Evolutionary conservation across 352 stramenopile species (phyloP).

Genomic region (Phytophthora chlamydospora): DNA sequence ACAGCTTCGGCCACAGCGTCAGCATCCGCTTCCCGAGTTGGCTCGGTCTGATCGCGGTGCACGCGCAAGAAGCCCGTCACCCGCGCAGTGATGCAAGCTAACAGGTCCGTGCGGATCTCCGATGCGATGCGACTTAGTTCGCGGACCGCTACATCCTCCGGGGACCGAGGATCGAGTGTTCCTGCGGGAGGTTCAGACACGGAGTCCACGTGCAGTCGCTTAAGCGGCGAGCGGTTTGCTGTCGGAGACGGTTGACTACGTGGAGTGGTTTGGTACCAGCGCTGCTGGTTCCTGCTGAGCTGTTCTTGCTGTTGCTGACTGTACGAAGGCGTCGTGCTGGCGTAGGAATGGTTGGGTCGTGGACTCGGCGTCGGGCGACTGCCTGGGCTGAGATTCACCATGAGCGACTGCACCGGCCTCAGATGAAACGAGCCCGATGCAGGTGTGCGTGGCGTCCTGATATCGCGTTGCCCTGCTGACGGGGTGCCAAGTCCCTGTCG

Average conservation of each 20-base stretch:
- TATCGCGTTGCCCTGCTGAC: constrained; percentile 11
- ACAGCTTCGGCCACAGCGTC: constrained; percentile 58
- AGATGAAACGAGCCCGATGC: constrained; percentile 47
- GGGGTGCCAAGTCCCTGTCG: constrained; percentile 38
- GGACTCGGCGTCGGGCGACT: constrained; percentile 36
- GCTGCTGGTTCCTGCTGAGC: constrained; percentile 26
- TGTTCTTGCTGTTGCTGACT: constrained; percentile 33
- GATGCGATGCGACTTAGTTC: constrained; percentile 66
- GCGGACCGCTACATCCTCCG: constrained; percentile 62
- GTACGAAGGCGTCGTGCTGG: constrained; percentile 31
- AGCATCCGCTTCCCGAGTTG: constrained; percentile 37
- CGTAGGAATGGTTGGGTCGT: constrained; percentile 25
- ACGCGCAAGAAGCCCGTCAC: constrained; percentile 72
- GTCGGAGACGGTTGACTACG: constrained; percentile 28
- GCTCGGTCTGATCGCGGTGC: constrained; percentile 41
- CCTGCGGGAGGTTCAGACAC: constrained; percentile 11
- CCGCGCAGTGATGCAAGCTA: constrained; percentile 69
- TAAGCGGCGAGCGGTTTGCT: constrained; percentile 28
- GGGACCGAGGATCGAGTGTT: constrained; percentile 18
- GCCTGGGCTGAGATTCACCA: constrained; percentile 37
- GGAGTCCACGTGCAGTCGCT: constrained; percentile 34
- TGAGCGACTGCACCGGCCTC: constrained; percentile 51
- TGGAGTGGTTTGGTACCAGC: constrained; percentile 30
- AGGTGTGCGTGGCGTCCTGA: constrained; percentile 37
- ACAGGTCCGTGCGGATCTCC: constrained; percentile 64